A percentile compares a stretch with the other conserved stretches of the same genome.
phyloP scores from a whole-genome alignment of 495 filamentous ascomycete species.

The Paragyromitra xinjiangensis region DNA sequence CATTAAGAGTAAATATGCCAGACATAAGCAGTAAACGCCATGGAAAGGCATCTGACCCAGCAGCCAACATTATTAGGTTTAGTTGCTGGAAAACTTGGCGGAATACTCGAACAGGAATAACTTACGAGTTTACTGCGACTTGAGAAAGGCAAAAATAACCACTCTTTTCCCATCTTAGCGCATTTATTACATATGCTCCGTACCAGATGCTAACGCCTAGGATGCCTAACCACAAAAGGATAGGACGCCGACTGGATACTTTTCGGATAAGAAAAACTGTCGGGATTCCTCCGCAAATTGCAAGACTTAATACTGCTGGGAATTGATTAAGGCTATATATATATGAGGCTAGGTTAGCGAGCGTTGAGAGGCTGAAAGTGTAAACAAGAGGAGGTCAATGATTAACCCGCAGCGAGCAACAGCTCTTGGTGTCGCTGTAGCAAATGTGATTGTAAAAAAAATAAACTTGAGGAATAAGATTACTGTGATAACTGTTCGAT shows the following conservation, averaged over 20 bases:
- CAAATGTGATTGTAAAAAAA: constrained; percentile 38
- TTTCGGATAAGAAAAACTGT: constrained; percentile 31
- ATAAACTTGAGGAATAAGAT: constrained; percentile 36
- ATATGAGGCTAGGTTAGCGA: constrained; percentile 17
- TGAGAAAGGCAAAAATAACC: constrained; percentile 39
- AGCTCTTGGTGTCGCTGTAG: constrained; percentile 43
- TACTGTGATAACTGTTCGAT: constrained; percentile 27
- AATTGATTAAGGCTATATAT: constrained; percentile 41
- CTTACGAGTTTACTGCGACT: constrained; percentile 41
- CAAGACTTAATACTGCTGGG: constrained; percentile 34
- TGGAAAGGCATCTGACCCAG: constrained; percentile 22
- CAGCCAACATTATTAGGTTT: constrained; percentile 3
- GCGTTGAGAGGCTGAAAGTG: background rate
- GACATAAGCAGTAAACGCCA: constrained; percentile 38
- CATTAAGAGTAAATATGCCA: constrained; percentile 26
- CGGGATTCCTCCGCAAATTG: constrained; percentile 35
- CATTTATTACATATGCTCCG: constrained; percentile 39
- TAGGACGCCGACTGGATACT: constrained; percentile 11
- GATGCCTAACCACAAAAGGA: constrained; percentile 29
- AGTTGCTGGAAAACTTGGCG: background rate
- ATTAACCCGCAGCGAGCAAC: constrained; percentile 42
- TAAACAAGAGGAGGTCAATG: constrained; percentile 1
- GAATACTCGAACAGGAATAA: background rate
- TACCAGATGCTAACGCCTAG: constrained; percentile 37
- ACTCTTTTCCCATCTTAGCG: constrained; percentile 35